Conservation (phyloP, 805 yeast species). For the Pichia deserticola region DNA sequence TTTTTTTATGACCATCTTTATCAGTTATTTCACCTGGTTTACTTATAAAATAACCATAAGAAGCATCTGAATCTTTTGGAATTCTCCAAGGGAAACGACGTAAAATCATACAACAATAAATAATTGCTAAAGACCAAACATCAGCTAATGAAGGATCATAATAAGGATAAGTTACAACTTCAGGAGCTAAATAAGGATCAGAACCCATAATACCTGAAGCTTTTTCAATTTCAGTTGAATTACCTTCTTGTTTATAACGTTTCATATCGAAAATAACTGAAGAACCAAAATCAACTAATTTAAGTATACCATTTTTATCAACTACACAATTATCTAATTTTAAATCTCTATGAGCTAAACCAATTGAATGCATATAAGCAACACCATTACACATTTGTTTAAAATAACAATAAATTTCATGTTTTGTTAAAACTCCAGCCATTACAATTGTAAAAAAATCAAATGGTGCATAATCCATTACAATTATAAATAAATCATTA, state of each 20-base stretch:
- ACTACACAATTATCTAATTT: constrained; percentile 94
- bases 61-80: constrained; percentile 70
- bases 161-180: constrained; percentile 46
- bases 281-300: constrained; percentile 89
- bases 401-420: constrained; percentile 74
- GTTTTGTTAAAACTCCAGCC: constrained; percentile 69
- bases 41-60: constrained; percentile 59
- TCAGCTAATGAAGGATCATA: constrained; percentile 89
- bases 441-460: constrained; percentile 91
- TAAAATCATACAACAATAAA: constrained; percentile 83
- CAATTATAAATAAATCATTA: constrained; percentile 53
- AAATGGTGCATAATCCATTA: constrained; percentile 89
- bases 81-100: constrained; percentile 93
- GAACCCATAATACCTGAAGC: constrained; percentile 91
- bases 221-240: constrained; percentile 33
- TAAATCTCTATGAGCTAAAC: constrained; percentile 88
- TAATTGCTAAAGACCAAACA: constrained; percentile 90
- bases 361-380: constrained; percentile 65
- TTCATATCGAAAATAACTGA: constrained; percentile 63
- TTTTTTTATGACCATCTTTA: constrained; percentile 19
- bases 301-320: constrained; percentile 61
- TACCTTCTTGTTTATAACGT: neutral
- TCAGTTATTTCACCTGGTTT: constrained; percentile 20
- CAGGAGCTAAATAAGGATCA: constrained; percentile 95
- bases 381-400: constrained; percentile 76